Conservation (phyloP, 495 filamentous ascomycete genomes). For the Aspergillus bertholletiae region DNA sequence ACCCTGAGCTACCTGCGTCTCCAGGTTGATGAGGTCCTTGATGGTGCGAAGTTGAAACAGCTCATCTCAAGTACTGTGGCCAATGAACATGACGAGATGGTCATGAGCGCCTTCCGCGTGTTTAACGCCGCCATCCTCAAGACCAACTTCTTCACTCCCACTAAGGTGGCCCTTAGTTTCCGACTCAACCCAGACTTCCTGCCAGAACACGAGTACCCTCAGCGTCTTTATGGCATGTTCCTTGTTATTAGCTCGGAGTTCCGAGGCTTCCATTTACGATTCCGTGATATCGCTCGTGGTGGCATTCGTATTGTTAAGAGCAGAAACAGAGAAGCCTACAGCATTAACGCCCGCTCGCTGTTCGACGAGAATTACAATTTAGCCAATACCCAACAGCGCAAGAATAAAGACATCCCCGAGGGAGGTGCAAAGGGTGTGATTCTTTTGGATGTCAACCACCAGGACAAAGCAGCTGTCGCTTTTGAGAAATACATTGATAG, state of each 20-base stretch:
- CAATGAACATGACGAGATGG: slow-evolving; percentile 97
- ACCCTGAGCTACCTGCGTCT: slow-evolving; percentile 74
- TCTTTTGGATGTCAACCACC: slow-evolving; percentile 86
- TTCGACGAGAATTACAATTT: slow-evolving; percentile 99
- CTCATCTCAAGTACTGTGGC: slow-evolving; percentile 74
- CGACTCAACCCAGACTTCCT: slow-evolving; percentile 86
- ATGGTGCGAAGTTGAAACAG: slow-evolving; percentile 71
- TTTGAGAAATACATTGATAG: slow-evolving; percentile 99
- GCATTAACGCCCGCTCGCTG: slow-evolving; percentile 90
- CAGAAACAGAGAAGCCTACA: slow-evolving; percentile 87
- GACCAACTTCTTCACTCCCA: slow-evolving; percentile 99
- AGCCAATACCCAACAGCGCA: slow-evolving; percentile 97
- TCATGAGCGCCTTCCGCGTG: slow-evolving; percentile 93
- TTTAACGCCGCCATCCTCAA: slow-evolving; percentile 91
- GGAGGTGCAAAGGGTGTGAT: slow-evolving; percentile 98
- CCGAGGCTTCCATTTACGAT: slow-evolving; percentile 94
- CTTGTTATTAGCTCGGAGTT: slow-evolving; percentile 95
- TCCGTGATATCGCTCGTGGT: slow-evolving; percentile 94
- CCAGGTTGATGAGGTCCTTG: slow-evolving; percentile 71
- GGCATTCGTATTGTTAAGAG: slow-evolving; percentile 99
- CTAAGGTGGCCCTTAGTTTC: slow-evolving; percentile 97
- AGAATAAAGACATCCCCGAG: slow-evolving; percentile 99
- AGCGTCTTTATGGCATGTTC: slow-evolving; percentile 96
- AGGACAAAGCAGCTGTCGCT: slow-evolving; percentile 84
- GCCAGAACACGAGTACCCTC: slow-evolving; percentile 87